These are phyloP conservation scores for Ceriops decandra DNA, from an alignment of 345 rosid genomes.

Conservation along the genomic window DNA sequence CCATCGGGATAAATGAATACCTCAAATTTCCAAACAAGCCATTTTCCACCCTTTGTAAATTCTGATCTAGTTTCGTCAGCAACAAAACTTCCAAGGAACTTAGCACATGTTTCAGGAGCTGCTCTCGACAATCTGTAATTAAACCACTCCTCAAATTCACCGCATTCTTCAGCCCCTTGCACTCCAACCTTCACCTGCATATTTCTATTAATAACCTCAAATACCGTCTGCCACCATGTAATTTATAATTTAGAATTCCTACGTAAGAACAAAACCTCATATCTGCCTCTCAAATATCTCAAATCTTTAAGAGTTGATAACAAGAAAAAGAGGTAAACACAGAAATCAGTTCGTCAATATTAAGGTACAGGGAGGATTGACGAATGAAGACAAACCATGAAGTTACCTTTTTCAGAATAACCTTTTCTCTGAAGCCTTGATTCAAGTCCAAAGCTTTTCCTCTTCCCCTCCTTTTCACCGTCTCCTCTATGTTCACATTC, in stretches of 20 bases:
- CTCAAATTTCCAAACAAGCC: conserved; percentile 99
- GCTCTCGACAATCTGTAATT: conserved; percentile 93
- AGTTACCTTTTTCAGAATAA: conserved; percentile 74
- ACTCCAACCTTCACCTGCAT: conserved; percentile 79
- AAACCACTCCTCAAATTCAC: conserved; percentile 96
- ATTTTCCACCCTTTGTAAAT: conserved; percentile 75
- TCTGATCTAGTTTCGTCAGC: conserved; percentile 63
- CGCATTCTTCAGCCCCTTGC: conserved; percentile 78
- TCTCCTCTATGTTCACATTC: conserved; percentile 42
- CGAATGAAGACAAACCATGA: neutral
- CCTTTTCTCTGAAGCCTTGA: conserved; percentile 57
- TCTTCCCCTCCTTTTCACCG: conserved; percentile 40
- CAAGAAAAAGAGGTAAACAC: neutral
- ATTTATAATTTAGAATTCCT: too few species aligned
- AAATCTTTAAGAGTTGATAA: too few species aligned
- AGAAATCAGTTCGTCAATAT: neutral
- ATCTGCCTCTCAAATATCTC: too few species aligned
- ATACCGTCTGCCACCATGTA: neutral
- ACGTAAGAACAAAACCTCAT: too few species aligned
- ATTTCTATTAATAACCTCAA: conserved; percentile 1
- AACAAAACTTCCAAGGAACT: conserved; percentile 85
- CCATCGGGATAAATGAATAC: conserved; percentile 24
- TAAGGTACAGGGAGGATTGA: too few species aligned
- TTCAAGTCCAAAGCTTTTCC: conserved; percentile 37
- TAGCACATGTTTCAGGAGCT: conserved; percentile 95